Conservation (phyloP, 1,284 basidiomycete genomes). For the Leccinum proximum region DNA sequence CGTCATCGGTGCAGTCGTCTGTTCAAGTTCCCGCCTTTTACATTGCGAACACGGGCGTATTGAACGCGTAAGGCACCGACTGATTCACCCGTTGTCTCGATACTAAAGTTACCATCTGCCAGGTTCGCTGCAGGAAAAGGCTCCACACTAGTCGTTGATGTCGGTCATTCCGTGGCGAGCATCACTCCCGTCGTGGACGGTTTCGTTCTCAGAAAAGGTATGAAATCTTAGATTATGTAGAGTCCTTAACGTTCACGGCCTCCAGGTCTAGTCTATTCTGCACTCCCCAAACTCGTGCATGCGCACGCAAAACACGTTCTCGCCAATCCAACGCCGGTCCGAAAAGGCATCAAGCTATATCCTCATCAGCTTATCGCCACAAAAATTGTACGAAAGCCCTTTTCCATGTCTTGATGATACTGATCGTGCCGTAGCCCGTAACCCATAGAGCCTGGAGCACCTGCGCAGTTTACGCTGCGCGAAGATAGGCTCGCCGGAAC, state of each 20-base stretch:
- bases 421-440: slow-evolving; percentile 48
- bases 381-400: slow-evolving; percentile 46
- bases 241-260: slow-evolving; percentile 1
- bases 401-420: not conserved
- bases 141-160: slow-evolving; percentile 92
- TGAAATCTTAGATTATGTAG: slow-evolving; percentile 11
- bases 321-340: slow-evolving; percentile 40
- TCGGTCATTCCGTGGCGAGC: slow-evolving; percentile 87
- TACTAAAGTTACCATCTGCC: slow-evolving; percentile 11
- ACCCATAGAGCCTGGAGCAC: slow-evolving; percentile 41
- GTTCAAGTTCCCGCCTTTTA: slow-evolving; percentile 91
- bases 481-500: slow-evolving; percentile 74
- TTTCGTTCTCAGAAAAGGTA: slow-evolving; percentile 95
- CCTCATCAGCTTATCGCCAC: slow-evolving; percentile 89
- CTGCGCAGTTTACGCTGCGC: slow-evolving; percentile 66
- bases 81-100: slow-evolving; percentile 5
- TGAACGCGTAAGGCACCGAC: slow-evolving; percentile 74
- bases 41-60: slow-evolving; percentile 91
- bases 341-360: slow-evolving; percentile 58
- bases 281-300: slow-evolving; percentile 75
- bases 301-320: slow-evolving; percentile 70
- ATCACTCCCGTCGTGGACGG: slow-evolving; percentile 97
- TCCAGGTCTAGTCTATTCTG: slow-evolving; percentile 66
- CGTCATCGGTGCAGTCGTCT: too few species aligned
- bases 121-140: slow-evolving; percentile 97